phyloP scores from a whole-genome alignment of 1,139 yeast genomes.

The Candida glucosophila region DNA sequence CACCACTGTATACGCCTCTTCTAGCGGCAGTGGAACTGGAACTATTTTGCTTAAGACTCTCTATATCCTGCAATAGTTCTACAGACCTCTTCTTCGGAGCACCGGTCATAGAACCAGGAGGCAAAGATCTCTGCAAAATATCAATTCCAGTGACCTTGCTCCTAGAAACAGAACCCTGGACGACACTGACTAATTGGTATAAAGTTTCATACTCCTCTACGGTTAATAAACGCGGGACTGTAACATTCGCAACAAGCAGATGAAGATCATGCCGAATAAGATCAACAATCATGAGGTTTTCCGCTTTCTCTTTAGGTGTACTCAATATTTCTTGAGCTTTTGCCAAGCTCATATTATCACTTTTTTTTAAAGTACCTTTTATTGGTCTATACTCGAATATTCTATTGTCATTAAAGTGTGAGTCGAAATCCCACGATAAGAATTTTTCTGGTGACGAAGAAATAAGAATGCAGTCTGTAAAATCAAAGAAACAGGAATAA shows the following conservation, averaged over 20 bases:
- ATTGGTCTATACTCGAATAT: constrained; percentile 83
- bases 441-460: constrained; percentile 96
- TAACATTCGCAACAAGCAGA: constrained; percentile 57
- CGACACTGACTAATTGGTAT: constrained; percentile 85
- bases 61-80: constrained; percentile 59
- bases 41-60: constrained; percentile 24
- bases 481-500: constrained; percentile 71
- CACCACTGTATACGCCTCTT: constrained; percentile 91
- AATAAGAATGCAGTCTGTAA: constrained; percentile 61
- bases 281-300: constrained; percentile 95
- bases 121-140: constrained; percentile 66
- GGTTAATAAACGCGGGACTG: constrained; percentile 72
- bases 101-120: constrained; percentile 99
- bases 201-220: constrained; percentile 92
- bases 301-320: constrained; percentile 92
- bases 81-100: constrained; percentile 95
- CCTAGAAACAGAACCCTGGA: constrained; percentile 49
- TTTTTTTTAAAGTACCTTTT: constrained; percentile 85
- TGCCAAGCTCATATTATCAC: constrained; percentile 39
- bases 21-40: constrained; percentile 40
- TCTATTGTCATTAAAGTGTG: constrained; percentile 14
- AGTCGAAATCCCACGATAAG: constrained; percentile 55
- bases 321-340: constrained; percentile 59
- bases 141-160: constrained; percentile 62
- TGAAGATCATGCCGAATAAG: constrained; percentile 86